A percentile compares a stretch with the other conserved stretches of the same genome.
Conservation (phyloP, 2,329 filamentous ascomycete genomes). For the Phaeophleospora eucalypticola region DNA sequence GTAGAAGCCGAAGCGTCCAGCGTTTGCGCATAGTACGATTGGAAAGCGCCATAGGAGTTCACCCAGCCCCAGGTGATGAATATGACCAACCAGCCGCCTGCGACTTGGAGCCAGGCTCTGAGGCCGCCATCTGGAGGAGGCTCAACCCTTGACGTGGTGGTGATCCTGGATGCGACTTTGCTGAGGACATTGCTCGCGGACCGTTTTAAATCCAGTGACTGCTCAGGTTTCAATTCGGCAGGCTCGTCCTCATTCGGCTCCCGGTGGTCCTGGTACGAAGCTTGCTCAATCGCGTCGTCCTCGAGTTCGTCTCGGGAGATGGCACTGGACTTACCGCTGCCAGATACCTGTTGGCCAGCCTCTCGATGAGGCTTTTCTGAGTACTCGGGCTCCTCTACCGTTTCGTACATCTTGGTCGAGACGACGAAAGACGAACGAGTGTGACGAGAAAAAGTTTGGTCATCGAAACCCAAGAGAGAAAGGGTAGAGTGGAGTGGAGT, state of each 20-base stretch:
- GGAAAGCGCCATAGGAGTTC: constrained; percentile 41
- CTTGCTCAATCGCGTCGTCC: constrained; percentile 21
- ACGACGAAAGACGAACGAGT: neutral
- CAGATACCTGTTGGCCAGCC: constrained; percentile 1
- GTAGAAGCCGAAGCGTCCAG: constrained; percentile 37
- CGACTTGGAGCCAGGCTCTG: constrained; percentile 35
- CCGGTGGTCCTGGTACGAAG: constrained; percentile 11
- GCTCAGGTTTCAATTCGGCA: neutral
- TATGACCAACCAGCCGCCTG: constrained; percentile 33
- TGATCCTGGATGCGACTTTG: constrained; percentile 36
- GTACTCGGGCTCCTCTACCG: neutral
- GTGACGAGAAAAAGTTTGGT: neutral
- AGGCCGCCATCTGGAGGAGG: constrained; percentile 42
- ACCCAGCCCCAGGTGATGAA: constrained; percentile 33
- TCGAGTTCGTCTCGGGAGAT: constrained; percentile 12
- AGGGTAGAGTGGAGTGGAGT: neutral
- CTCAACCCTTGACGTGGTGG: constrained; percentile 30
- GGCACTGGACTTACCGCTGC: constrained; percentile 15
- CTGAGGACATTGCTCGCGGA: constrained; percentile 29
- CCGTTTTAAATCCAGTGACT: constrained; percentile 23
- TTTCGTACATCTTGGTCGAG: neutral
- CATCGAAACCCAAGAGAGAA: neutral
- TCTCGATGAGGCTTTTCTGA: neutral
- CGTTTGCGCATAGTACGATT: constrained; percentile 39
- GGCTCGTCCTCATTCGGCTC: too few relatives aligned